Evolutionary conservation across 768 basidiomycete species (phyloP).

Genomic region (Lentinula raphanica): DNA sequence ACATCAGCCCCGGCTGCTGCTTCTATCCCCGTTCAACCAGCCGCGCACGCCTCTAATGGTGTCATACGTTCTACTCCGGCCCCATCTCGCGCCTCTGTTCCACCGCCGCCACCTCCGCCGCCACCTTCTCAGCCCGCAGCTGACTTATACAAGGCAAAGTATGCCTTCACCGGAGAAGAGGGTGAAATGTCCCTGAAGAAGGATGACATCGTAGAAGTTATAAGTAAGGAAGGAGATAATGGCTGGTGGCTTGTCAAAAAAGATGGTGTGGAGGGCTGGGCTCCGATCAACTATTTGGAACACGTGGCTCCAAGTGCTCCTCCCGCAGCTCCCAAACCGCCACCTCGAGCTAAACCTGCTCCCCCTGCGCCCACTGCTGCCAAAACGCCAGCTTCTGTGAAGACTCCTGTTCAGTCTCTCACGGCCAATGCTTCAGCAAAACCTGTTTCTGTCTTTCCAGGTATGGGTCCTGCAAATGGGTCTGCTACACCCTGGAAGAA

Average conservation of each 20-base stretch:
- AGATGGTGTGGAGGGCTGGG: slow-evolving; percentile 82
- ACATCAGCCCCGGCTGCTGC: slow-evolving; percentile 34
- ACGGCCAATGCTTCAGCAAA: slow-evolving; percentile 62
- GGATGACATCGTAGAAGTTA: slow-evolving; percentile 87
- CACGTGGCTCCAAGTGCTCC: slow-evolving; percentile 63
- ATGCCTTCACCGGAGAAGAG: slow-evolving; percentile 86
- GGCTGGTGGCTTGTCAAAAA: slow-evolving; percentile 99
- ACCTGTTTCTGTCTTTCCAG: slow-evolving; percentile 79
- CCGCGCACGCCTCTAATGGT: slow-evolving; percentile 24
- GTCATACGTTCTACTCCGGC: slow-evolving; percentile 28
- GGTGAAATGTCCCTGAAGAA: slow-evolving; percentile 89
- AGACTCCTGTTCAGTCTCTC: slow-evolving; percentile 36
- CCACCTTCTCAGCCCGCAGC: slow-evolving; percentile 59
- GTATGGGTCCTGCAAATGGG: slow-evolving; percentile 64
- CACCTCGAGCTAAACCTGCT: slow-evolving; percentile 46
- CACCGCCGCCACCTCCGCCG: slow-evolving; percentile 48
- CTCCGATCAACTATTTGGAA: slow-evolving; percentile 91
- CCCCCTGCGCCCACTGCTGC: slow-evolving; percentile 30
- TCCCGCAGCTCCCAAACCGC: slow-evolving; percentile 62
- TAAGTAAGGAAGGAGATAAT: slow-evolving; percentile 89
- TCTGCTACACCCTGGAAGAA: slow-evolving; percentile 75
- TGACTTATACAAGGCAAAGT: slow-evolving; percentile 82
- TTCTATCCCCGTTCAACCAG: slow-evolving; percentile 22
- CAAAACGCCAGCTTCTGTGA: slow-evolving; percentile 23
- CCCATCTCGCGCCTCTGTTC: slow-evolving; percentile 32